phyloP scores from a whole-genome alignment of 345 rosid species.

The Barbarea vulgaris region DNA sequence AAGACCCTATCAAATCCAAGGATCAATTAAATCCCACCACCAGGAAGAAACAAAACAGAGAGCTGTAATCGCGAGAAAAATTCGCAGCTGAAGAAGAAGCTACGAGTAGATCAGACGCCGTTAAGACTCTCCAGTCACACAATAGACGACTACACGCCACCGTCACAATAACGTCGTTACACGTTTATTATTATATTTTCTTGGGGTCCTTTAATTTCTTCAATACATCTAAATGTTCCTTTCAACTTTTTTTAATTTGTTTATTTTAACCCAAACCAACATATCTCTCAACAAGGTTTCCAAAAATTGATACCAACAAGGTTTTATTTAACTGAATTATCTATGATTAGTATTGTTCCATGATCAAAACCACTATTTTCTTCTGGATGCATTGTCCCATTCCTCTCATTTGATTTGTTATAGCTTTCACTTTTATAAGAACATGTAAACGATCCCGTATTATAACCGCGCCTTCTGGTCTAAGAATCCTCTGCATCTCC shows the following conservation, averaged over 20 bases:
- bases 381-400: constrained; percentile 44
- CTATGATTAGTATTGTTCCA: constrained; percentile 49
- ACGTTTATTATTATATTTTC: not conserved
- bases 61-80: not conserved
- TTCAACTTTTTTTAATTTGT: not conserved
- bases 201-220: not conserved
- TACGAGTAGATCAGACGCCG: constrained; percentile 28
- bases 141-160: constrained; percentile 6
- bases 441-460: constrained; percentile 57
- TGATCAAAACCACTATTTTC: constrained; percentile 50
- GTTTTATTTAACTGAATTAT: constrained; percentile 39
- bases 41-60: not conserved
- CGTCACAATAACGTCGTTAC: constrained; percentile 31
- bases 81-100: constrained; percentile 10
- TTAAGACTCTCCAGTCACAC: not conserved
- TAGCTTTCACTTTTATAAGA: constrained; percentile 49
- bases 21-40: not conserved
- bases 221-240: constrained; percentile 5
- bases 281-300: not conserved
- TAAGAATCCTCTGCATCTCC: constrained; percentile 63
- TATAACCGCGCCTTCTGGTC: constrained; percentile 60
- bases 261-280: constrained; percentile 6
- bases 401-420: constrained; percentile 53
- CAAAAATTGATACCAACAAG: not conserved
- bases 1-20: not conserved